phyloP scores from a whole-genome alignment of 2,329 filamentous ascomycete genomes.

The Diaporthe vexans region DNA sequence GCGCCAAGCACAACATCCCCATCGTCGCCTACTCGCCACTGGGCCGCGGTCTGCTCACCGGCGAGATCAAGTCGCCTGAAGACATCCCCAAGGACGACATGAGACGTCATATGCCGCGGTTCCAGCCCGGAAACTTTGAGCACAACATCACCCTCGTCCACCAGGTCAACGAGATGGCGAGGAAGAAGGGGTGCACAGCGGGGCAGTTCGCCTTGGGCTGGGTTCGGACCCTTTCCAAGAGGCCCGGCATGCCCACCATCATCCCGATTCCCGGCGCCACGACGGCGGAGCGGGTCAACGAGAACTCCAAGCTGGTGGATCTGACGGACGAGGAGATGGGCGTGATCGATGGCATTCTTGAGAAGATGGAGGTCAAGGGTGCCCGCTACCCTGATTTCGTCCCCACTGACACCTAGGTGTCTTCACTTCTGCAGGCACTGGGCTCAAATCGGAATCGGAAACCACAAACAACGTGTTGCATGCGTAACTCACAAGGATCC shows the following conservation, averaged over 20 bases:
- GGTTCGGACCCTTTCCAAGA: constrained; percentile 64
- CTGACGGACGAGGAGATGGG: constrained; percentile 65
- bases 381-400: constrained; percentile 59
- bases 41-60: constrained; percentile 66
- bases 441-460: neutral
- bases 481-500: neutral
- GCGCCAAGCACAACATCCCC: constrained; percentile 67
- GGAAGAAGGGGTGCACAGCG: constrained; percentile 70
- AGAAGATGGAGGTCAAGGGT: constrained; percentile 62
- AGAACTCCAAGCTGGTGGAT: constrained; percentile 68
- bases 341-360: constrained; percentile 64
- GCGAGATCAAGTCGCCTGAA: constrained; percentile 63
- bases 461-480: neutral
- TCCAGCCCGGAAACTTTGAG: constrained; percentile 73
- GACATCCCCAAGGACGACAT: constrained; percentile 70
- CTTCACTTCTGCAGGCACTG: neutral
- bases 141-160: constrained; percentile 74
- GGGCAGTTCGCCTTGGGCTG: constrained; percentile 78
- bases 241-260: constrained; percentile 68
- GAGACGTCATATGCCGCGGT: constrained; percentile 66
- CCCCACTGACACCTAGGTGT: constrained; percentile 54
- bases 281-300: constrained; percentile 67
- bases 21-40: constrained; percentile 71
- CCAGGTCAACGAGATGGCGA: constrained; percentile 70
- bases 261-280: constrained; percentile 78